A percentile compares a stretch with the other conserved stretches of the same genome.
Evolutionary conservation across 1,284 basidiomycete species (phyloP).

Genomic region (Sanghuangporus baumii): DNA sequence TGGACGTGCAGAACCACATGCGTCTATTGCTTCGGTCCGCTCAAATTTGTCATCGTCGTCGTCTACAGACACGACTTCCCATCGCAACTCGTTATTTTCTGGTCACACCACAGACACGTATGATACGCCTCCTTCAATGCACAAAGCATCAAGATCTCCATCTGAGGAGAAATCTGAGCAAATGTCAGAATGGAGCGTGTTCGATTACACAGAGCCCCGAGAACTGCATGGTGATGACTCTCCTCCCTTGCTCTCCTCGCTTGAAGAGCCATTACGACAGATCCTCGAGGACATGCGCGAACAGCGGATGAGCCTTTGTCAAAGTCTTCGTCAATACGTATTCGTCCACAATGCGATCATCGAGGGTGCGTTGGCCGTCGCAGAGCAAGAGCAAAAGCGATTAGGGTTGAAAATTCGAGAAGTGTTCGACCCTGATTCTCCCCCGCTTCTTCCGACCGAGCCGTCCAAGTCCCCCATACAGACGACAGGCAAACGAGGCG

Average conservation of each 20-base stretch:
- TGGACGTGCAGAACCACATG: background rate
- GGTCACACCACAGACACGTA: constrained; percentile 7
- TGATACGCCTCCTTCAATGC: constrained; percentile 8
- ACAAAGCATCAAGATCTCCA: background rate
- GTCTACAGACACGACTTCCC: constrained; percentile 6
- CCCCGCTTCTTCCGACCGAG: constrained; percentile 15
- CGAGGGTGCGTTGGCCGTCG: constrained; percentile 71
- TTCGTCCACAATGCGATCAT: constrained; percentile 86
- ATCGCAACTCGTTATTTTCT: background rate
- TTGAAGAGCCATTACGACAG: constrained; percentile 68
- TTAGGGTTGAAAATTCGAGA: constrained; percentile 19
- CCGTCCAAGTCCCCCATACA: background rate
- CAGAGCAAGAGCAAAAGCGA: constrained; percentile 61
- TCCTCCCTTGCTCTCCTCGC: constrained; percentile 55
- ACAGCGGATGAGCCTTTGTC: constrained; percentile 88
- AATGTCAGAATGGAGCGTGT: constrained; percentile 17
- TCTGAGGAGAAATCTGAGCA: constrained; percentile 3
- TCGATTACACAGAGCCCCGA: constrained; percentile 55
- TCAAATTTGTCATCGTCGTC: constrained; percentile 6
- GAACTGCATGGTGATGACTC: constrained; percentile 45
- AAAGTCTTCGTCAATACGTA: constrained; percentile 84
- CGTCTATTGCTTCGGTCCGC: background rate
- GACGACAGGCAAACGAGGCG: constrained; percentile 47
- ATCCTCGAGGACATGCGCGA: constrained; percentile 86
- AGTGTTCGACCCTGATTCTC: constrained; percentile 25